Percentiles rank a stretch among this genome's conserved stretches.
phyloP scores from a whole-genome alignment of 2,329 filamentous ascomycete species.

The Colletotrichum chrysophilum region DNA sequence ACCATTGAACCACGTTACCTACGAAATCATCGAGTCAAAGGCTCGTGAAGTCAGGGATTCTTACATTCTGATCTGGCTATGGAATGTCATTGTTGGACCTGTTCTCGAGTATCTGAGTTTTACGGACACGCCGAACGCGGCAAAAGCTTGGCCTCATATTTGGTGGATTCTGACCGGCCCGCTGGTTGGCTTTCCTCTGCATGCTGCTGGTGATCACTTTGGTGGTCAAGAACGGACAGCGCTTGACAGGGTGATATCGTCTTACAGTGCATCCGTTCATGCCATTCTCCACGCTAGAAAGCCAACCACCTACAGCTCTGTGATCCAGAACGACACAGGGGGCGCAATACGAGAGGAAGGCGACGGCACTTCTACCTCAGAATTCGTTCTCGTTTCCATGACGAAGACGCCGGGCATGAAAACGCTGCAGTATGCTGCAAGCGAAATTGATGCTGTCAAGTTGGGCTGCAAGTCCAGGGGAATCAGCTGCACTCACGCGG shows the following conservation, averaged over 20 bases:
- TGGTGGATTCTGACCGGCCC: constrained; percentile 40
- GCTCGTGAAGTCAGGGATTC: neutral
- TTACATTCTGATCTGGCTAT: constrained; percentile 34
- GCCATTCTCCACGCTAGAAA: constrained; percentile 25
- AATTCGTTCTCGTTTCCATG: constrained; percentile 33
- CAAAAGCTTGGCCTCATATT: constrained; percentile 27
- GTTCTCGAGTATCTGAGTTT: too few species aligned
- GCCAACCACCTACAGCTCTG: accelerated
- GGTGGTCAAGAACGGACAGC: constrained; percentile 26
- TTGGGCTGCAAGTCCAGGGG: neutral
- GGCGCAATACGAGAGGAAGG: neutral
- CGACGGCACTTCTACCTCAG: neutral
- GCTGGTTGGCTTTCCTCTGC: constrained; percentile 34
- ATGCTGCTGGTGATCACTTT: constrained; percentile 36
- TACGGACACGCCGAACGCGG: neutral
- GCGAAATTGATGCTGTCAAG: constrained; percentile 24
- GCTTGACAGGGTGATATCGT: constrained; percentile 41
- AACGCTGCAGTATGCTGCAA: constrained; percentile 17
- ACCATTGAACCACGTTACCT: constrained; percentile 19
- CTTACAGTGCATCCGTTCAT: constrained; percentile 39
- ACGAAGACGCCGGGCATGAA: neutral
- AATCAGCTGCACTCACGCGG: neutral
- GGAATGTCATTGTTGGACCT: constrained; percentile 29
- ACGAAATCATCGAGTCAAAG: neutral
- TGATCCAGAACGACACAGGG: neutral